phyloP scores from a whole-genome alignment of 2,329 filamentous ascomycete species.

The Fusarium sacchari region DNA sequence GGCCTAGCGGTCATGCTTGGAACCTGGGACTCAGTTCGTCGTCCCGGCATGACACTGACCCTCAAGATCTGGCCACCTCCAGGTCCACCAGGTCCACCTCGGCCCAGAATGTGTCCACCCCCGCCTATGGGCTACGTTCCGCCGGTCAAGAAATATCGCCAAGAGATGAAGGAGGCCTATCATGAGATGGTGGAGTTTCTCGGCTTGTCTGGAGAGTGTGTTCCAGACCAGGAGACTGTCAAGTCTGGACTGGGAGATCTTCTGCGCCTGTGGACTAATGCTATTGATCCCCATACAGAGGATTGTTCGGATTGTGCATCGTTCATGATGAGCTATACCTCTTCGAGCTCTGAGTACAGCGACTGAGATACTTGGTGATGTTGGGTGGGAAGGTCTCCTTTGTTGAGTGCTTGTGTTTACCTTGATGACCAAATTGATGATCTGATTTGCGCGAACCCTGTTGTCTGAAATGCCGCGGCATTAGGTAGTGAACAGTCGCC shows the following conservation, averaged over 20 bases:
- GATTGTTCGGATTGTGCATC: background rate
- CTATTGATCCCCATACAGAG: background rate
- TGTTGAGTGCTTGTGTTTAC: background rate
- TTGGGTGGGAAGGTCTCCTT: background rate
- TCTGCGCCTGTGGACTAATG: slow-evolving; percentile 2
- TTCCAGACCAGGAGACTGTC: background rate
- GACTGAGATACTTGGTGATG: background rate
- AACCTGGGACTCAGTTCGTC: background rate
- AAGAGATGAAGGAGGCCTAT: background rate
- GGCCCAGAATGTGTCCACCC: background rate
- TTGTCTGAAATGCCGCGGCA: background rate
- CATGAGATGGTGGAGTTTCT: background rate
- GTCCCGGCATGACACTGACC: background rate
- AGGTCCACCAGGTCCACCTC: background rate
- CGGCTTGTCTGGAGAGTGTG: fast-evolving
- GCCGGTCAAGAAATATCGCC: background rate
- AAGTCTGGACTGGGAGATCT: background rate
- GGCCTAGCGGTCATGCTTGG: background rate
- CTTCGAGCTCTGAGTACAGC: background rate
- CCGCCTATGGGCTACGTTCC: too few relatives aligned
- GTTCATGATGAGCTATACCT: background rate
- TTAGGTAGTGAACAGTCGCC: background rate
- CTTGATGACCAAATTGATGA: background rate
- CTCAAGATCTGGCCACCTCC: background rate
- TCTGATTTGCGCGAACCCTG: background rate